A percentile compares a stretch with the other conserved stretches of the same genome.
Evolutionary conservation across 2,329 filamentous ascomycete species (phyloP).

Genomic region (Ramularia endophylla): DNA sequence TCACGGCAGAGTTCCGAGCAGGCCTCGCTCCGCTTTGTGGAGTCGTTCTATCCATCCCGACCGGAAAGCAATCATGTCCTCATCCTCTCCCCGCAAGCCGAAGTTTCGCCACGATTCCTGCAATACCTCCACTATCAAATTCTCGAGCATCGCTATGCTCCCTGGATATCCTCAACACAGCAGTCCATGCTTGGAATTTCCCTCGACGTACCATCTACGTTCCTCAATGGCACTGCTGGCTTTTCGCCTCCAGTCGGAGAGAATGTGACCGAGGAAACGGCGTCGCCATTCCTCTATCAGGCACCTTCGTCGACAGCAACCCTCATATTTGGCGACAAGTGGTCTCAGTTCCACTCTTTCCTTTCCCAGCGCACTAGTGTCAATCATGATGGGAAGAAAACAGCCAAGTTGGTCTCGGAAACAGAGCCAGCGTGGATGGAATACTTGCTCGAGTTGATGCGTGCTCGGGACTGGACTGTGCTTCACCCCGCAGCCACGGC

Average conservation of each 20-base stretch:
- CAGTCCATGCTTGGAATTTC: constrained; percentile 68
- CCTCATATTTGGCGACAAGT: constrained; percentile 77
- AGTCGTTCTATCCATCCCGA: constrained; percentile 77
- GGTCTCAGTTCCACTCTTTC: constrained; percentile 79
- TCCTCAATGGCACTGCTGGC: constrained; percentile 54
- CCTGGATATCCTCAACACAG: constrained; percentile 40
- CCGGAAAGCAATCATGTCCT: constrained; percentile 66
- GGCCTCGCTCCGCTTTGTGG: constrained; percentile 68
- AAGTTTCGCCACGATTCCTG: constrained; percentile 75
- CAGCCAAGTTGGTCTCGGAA: constrained; percentile 57
- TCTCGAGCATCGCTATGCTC: constrained; percentile 71
- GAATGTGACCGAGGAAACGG: constrained; percentile 20
- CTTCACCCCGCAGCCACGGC: constrained; percentile 62
- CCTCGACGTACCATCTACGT: constrained; percentile 63
- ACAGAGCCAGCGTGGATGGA: constrained; percentile 72
- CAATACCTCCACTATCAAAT: constrained; percentile 78
- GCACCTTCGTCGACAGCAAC: constrained; percentile 75
- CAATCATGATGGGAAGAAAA: constrained; percentile 23
- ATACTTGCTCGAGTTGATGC: constrained; percentile 68
- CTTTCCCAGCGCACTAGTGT: constrained; percentile 55
- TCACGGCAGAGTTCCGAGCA: constrained; percentile 59
- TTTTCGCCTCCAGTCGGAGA: constrained; percentile 45
- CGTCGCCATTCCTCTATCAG: constrained; percentile 73
- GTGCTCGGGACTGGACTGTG: constrained; percentile 69
- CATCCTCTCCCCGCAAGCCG: constrained; percentile 73